A percentile compares a stretch with the other conserved stretches of the same genome.
These are phyloP conservation scores for Rhodamnia rubescens DNA, from an alignment of 345 rosid species.

Conservation along the genomic window DNA sequence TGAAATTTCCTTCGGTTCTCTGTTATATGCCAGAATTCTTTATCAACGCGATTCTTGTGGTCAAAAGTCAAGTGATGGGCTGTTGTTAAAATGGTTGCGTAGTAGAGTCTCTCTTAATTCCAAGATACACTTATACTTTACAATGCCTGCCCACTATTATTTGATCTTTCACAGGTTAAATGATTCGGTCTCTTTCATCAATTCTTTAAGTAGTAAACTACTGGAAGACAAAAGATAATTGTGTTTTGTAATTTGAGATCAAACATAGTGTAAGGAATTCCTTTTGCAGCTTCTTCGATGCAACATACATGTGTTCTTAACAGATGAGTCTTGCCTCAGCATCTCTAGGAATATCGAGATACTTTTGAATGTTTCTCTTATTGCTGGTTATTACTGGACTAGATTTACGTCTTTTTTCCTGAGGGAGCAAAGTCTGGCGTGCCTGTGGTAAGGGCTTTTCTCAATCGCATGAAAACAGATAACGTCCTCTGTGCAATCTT, in stretches of 20 bases:
- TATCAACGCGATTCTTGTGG: background rate
- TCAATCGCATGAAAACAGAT: constrained; percentile 31
- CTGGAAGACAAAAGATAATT: background rate
- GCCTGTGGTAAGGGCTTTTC: constrained; percentile 19
- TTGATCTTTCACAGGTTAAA: background rate
- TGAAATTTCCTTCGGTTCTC: background rate
- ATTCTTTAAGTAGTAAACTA: background rate
- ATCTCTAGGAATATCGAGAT: background rate
- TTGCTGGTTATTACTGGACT: background rate
- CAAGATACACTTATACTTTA: background rate
- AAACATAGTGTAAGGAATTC: background rate
- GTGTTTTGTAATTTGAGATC: background rate
- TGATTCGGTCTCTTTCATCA: background rate
- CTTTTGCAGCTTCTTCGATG: background rate
- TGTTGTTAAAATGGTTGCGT: background rate
- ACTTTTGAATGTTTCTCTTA: background rate
- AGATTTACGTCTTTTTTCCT: constrained; percentile 52
- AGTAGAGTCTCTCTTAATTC: background rate
- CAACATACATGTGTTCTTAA: background rate
- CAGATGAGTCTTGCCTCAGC: background rate
- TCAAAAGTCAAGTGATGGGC: background rate
- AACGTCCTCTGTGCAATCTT: constrained; percentile 28
- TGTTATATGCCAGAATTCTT: background rate
- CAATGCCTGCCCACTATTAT: background rate
- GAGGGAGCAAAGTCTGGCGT: constrained; percentile 40